Evolutionary conservation across 148 eudicot genomes (phyloP), one percentile per base, ranked within the genome.

Genomic region (Talinum fruticosum): DNA sequence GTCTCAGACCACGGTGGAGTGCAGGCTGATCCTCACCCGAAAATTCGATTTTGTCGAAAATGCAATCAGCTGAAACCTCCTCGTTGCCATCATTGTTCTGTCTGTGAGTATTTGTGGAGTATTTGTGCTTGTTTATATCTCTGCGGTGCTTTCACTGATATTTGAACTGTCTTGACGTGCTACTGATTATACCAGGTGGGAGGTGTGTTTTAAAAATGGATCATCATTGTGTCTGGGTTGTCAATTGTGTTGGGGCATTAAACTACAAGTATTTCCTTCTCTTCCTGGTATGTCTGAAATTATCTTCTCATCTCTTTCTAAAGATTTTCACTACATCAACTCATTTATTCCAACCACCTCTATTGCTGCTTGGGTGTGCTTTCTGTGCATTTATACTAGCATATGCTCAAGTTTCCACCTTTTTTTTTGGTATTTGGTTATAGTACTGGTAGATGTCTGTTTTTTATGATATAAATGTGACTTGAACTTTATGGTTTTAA

Each of bases 151-250:
- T 33, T 45, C 41, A 54, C 65, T 71, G 24, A 32, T 18, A 41
- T 79, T 32, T 75, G 62, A 49, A 28, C 32, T 8, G 7, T 29
- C 34, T 36, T 82, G 65, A 79, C 14, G 29, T 82, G 73, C 74
- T 57, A 71, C 64, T 77, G 23, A 54, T 47, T 62, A 45, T 84
- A 64, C 74, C 87, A 96, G 99, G 99, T 87, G 98, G 95, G 81
- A 89, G 92, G 77, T 96, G 99, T 78, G 88, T 96, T 71, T 92
- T 96, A 57, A 96, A 96, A 83, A 96, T 96, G 99, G 99, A 96
- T 81, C 99, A 96, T 81, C 99, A 96, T 83, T 96, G 99, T 83
- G 99, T 96, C 37, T 96, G 99, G 99, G 99, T 96, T 76, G 98
- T 96, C 73, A 96, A 96, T 78, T 96, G 98, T 79, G 98, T 96